Evolutionary conservation across 1,139 yeast species (phyloP).

Genomic region (Pneumocystis jirovecii): DNA sequence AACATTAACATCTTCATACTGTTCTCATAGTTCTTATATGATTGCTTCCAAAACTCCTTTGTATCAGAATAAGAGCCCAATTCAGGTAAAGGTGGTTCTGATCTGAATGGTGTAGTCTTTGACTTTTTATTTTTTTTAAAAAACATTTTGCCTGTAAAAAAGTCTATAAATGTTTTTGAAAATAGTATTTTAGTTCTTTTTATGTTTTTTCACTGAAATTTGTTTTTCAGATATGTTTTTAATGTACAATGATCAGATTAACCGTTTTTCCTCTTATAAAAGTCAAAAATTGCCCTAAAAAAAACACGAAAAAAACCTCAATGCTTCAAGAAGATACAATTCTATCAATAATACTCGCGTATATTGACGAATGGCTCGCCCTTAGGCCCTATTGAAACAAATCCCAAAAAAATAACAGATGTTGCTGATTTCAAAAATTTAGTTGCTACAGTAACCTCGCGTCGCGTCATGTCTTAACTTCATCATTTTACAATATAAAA

Average conservation of each 20-base stretch:
- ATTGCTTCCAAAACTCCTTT: background rate
- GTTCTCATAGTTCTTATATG: background rate
- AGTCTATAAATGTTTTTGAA: background rate
- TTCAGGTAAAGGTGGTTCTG: background rate
- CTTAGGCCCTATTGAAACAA: background rate
- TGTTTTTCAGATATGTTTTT: background rate
- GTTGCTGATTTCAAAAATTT: background rate
- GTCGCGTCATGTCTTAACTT: background rate
- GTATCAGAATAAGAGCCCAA: background rate
- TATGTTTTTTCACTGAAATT: background rate
- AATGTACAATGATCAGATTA: background rate
- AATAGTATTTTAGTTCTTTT: background rate
- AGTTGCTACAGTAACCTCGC: background rate
- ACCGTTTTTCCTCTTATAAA: background rate
- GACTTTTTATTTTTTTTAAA: background rate
- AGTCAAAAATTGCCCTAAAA: background rate
- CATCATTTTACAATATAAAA: background rate
- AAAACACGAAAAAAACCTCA: background rate
- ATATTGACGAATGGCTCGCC: background rate
- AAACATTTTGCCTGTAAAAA: background rate
- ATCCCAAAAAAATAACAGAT: background rate
- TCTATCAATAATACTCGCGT: background rate
- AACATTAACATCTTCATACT: background rate
- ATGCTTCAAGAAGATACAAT: background rate
- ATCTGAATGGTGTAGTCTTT: background rate